phyloP scores from a whole-genome alignment of 805 yeast species.

The Lipomyces lipofer region DNA sequence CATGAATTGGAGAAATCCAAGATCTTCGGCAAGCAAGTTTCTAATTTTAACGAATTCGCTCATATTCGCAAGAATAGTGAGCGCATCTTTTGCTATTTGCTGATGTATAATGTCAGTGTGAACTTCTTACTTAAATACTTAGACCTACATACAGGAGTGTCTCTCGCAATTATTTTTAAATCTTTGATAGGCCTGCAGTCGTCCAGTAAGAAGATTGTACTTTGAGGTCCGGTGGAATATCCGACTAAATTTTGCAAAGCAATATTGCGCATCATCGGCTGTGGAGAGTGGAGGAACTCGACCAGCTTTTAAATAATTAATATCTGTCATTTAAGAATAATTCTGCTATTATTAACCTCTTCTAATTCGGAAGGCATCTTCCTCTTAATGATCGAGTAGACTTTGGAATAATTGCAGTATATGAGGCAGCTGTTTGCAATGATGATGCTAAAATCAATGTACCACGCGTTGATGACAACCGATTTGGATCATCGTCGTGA shows the following conservation, averaged over 20 bases:
- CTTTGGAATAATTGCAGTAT: no score
- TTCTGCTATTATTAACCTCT: conserved; percentile 42
- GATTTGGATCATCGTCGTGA: no score
- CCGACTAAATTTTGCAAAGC: conserved; percentile 85
- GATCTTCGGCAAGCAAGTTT: conserved; percentile 64
- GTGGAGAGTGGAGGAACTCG: conserved; percentile 76
- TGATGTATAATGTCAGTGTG: background rate
- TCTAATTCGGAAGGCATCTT: conserved; percentile 58
- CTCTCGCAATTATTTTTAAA: conserved; percentile 59
- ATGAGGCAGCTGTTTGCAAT: no score
- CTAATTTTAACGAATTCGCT: conserved; percentile 71
- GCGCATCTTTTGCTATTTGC: conserved; percentile 44
- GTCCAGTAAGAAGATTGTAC: conserved; percentile 65
- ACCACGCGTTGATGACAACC: no score
- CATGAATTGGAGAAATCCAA: conserved; percentile 45
- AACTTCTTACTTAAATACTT: background rate
- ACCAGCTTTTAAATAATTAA: conserved; percentile 51
- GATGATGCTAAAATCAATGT: no score
- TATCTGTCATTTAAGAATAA: background rate
- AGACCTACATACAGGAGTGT: conserved; percentile 32
- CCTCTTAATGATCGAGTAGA: no score
- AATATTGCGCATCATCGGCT: conserved; percentile 74
- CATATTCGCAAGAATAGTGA: conserved; percentile 79
- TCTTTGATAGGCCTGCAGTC: conserved; percentile 71
- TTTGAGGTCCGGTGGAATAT: conserved; percentile 69